Conservation (phyloP, 108 stramenopile species). For the Chaetoceros muelleri region DNA sequence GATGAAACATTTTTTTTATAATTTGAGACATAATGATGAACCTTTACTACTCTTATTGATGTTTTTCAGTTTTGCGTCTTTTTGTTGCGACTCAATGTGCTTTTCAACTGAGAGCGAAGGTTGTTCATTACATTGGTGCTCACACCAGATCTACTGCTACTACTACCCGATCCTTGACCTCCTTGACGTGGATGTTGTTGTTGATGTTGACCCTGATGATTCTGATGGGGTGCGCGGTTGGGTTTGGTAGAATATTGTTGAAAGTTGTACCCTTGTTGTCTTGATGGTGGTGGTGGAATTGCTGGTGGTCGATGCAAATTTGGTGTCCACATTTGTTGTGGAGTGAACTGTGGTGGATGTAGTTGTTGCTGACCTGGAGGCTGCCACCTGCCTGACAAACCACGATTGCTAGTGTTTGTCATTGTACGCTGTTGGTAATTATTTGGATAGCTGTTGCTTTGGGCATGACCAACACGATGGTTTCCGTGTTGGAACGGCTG, state of each 20-base stretch:
- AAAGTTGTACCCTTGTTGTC: constrained; percentile 4
- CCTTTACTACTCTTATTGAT: too few species aligned
- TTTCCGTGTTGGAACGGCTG: constrained; percentile 29
- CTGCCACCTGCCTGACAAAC: constrained; percentile 13
- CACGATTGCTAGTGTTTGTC: constrained; percentile 20
- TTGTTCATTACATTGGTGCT: constrained; percentile 45
- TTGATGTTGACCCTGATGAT: constrained; percentile 7
- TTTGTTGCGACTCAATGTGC: constrained; percentile 66
- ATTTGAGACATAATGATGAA: too few species aligned
- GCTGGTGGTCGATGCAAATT: constrained; percentile 8
- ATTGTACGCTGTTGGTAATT: constrained; percentile 2
- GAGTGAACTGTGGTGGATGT: constrained; percentile 19
- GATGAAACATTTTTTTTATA: too few species aligned
- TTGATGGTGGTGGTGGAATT: constrained; percentile 12
- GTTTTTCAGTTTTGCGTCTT: constrained; percentile 5
- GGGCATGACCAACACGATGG: constrained; percentile 5
- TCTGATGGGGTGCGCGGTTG: constrained; percentile 7
- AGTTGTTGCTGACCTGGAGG: constrained; percentile 26
- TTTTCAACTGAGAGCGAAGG: constrained; percentile 71
- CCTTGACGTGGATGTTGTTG: constrained; percentile 14
- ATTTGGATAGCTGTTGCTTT: constrained; percentile 1
- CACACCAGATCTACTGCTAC: constrained; percentile 11
- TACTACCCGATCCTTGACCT: background rate
- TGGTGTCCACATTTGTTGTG: constrained; percentile 3
- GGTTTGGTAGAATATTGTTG: constrained; percentile 10